phyloP scores from a whole-genome alignment of 345 rosid species.

The Capsella bursapastoris region DNA sequence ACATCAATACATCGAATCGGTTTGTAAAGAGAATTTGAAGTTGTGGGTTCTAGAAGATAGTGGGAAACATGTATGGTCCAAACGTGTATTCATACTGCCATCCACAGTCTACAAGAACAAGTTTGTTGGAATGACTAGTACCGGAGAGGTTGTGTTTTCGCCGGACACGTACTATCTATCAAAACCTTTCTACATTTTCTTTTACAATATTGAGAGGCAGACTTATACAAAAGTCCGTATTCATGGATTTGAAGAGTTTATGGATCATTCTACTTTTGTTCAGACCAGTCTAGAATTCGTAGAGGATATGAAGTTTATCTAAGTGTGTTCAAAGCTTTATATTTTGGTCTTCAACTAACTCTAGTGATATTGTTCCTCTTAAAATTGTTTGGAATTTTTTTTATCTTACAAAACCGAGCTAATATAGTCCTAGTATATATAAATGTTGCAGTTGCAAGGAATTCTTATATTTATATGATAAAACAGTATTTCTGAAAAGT shows the following conservation, averaged over 20 bases:
- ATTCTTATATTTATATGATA: no score
- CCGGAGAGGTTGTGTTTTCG: not conserved
- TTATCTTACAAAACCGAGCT: not conserved
- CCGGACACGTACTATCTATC: not conserved
- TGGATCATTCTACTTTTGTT: not conserved
- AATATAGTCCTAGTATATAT: no score
- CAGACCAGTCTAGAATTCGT: not conserved
- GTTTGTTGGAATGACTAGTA: not conserved
- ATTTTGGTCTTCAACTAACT: not conserved
- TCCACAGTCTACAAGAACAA: not conserved
- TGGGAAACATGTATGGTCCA: slow-evolving; percentile 14
- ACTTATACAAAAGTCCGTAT: not conserved
- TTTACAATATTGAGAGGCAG: not conserved
- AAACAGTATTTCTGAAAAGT: not conserved
- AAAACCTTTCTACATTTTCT: not conserved
- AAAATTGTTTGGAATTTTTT: not conserved
- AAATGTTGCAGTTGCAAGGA: no score
- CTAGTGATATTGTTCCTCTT: not conserved
- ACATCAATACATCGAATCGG: not conserved
- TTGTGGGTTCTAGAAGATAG: slow-evolving; percentile 23
- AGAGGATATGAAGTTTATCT: not conserved
- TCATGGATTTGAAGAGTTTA: not conserved
- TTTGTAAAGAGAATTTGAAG: fast-evolving
- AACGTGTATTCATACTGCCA: not conserved
- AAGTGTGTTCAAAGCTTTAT: slow-evolving; percentile 2